Percentiles rank a stretch among this genome's conserved stretches.
These are phyloP conservation scores for Termitomyces sp. DNA, from an alignment of 768 basidiomycete species.

Conservation along the genomic window DNA sequence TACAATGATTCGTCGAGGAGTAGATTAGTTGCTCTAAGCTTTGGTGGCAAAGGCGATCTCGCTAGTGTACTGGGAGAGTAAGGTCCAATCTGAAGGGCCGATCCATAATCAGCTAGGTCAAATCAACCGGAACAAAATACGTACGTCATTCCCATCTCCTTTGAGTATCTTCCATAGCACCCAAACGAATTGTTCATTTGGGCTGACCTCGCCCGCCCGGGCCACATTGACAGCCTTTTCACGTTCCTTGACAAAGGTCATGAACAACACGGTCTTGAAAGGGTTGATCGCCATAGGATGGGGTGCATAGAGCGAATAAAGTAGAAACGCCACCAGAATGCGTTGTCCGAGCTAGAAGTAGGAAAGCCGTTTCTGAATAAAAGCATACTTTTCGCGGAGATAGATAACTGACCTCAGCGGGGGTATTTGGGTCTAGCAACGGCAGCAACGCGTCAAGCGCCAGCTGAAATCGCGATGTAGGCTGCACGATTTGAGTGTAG, in stretches of 20 bases:
- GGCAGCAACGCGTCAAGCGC: slow-evolving; percentile 79
- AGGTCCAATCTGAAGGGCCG: slow-evolving; percentile 59
- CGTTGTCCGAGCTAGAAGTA: slow-evolving; percentile 55
- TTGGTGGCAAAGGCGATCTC: slow-evolving; percentile 67
- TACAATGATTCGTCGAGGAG: slow-evolving; percentile 59
- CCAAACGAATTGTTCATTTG: slow-evolving; percentile 79
- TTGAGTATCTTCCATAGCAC: slow-evolving; percentile 83
- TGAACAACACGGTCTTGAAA: slow-evolving; percentile 68
- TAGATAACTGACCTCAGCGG: slow-evolving; percentile 41
- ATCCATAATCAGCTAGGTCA: slow-evolving; percentile 1
- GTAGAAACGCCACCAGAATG: slow-evolving; percentile 73
- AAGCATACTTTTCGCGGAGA: slow-evolving; percentile 1
- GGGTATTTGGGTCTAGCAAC: slow-evolving; percentile 48
- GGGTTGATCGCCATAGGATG: slow-evolving; percentile 78
- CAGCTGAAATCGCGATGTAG: slow-evolving; percentile 74
- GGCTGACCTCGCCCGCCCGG: slow-evolving; percentile 40
- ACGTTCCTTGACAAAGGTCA: slow-evolving; percentile 64
- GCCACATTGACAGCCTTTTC: slow-evolving; percentile 50
- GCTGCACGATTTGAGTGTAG: slow-evolving; percentile 70
- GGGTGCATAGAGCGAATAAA: slow-evolving; percentile 75
- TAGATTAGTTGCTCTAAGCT: slow-evolving; percentile 68
- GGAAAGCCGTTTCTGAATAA: slow-evolving; percentile 1
- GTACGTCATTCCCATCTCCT: slow-evolving; percentile 76
- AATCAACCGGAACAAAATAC: slow-evolving; percentile 17
- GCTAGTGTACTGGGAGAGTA: slow-evolving; percentile 74